phyloP scores from a whole-genome alignment of 2,329 filamentous ascomycete species.

The Pyrenochaeta sp. region DNA sequence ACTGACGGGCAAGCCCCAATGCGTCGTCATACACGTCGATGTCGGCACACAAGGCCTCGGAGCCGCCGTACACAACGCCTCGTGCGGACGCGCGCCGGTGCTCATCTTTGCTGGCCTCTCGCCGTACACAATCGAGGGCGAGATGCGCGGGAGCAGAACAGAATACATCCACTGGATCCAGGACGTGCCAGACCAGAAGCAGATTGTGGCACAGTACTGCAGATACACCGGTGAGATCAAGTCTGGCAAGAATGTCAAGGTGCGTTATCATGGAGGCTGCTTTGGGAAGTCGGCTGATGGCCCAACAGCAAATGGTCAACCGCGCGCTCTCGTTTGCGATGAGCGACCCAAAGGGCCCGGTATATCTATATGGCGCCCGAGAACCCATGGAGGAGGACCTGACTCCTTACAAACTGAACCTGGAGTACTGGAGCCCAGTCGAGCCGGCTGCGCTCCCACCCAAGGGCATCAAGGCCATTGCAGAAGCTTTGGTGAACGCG shows the following conservation, averaged over 20 bases:
- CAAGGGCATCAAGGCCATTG: slow-evolving; percentile 66
- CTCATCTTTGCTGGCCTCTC: slow-evolving; percentile 81
- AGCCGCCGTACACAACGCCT: slow-evolving; percentile 81
- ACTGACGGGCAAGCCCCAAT: slow-evolving; percentile 75
- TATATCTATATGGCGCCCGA: slow-evolving; percentile 79
- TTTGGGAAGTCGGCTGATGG: slow-evolving; percentile 10
- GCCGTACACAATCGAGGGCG: slow-evolving; percentile 79
- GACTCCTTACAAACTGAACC: slow-evolving; percentile 64
- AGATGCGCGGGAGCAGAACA: slow-evolving; percentile 74
- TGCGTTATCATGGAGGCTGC: slow-evolving; percentile 13
- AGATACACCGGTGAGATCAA: slow-evolving; percentile 85
- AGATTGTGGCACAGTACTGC: slow-evolving; percentile 85
- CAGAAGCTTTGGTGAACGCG: slow-evolving; percentile 69
- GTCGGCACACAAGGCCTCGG: slow-evolving; percentile 82
- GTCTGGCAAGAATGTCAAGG: slow-evolving; percentile 81
- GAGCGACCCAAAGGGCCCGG: slow-evolving; percentile 79
- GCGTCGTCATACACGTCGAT: slow-evolving; percentile 82
- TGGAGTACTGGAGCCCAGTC: slow-evolving; percentile 75
- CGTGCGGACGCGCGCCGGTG: slow-evolving; percentile 76
- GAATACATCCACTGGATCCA: slow-evolving; percentile 91
- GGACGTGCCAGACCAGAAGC: slow-evolving; percentile 82
- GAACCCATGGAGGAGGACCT: slow-evolving; percentile 88
- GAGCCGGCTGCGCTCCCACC: slow-evolving; percentile 69
- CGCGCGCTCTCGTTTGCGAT: slow-evolving; percentile 83
- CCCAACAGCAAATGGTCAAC: slow-evolving; percentile 79